A percentile compares a stretch with the other conserved stretches of the same genome.
These are phyloP conservation scores for Eragrostis curvula DNA, from an alignment of 176 grass and related monocot species.

Conservation along the genomic window DNA sequence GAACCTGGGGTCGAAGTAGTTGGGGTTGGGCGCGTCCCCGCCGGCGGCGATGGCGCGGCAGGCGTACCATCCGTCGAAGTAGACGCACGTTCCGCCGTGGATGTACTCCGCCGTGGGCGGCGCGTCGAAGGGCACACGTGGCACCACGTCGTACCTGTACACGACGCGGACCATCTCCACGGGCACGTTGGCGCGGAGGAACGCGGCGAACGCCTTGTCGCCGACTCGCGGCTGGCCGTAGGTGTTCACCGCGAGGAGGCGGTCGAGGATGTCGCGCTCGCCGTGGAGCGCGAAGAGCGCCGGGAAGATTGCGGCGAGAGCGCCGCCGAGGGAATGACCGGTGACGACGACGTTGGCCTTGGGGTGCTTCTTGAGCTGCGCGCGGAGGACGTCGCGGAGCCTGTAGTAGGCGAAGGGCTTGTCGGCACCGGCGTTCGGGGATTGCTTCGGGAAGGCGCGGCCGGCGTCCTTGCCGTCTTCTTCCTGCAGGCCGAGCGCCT, in stretches of 20 bases:
- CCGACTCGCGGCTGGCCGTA: constrained; percentile 87
- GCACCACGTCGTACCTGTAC: constrained; percentile 84
- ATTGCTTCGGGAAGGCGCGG: constrained; percentile 42
- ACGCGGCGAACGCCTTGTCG: constrained; percentile 45
- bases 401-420: constrained; percentile 74
- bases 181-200: constrained; percentile 1
- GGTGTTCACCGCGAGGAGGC: constrained; percentile 44
- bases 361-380: constrained; percentile 51
- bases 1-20: constrained; percentile 66
- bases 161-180: constrained; percentile 43
- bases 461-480: constrained; percentile 46
- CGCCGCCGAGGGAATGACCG: constrained; percentile 89
- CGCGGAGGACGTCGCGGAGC: constrained; percentile 47
- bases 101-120: constrained; percentile 38
- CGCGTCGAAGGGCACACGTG: constrained; percentile 68
- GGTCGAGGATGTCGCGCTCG: constrained; percentile 46
- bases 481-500: constrained; percentile 77
- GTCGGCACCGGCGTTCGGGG: not conserved
- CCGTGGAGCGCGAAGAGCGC: constrained; percentile 59
- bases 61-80: constrained; percentile 73
- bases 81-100: constrained; percentile 65
- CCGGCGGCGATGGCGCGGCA: constrained; percentile 45
- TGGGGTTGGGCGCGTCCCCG: constrained; percentile 66
- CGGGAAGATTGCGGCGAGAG: constrained; percentile 74
- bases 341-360: constrained; percentile 62